phyloP scores from a whole-genome alignment of 352 stramenopile species.

The Ophiocytium majus region DNA sequence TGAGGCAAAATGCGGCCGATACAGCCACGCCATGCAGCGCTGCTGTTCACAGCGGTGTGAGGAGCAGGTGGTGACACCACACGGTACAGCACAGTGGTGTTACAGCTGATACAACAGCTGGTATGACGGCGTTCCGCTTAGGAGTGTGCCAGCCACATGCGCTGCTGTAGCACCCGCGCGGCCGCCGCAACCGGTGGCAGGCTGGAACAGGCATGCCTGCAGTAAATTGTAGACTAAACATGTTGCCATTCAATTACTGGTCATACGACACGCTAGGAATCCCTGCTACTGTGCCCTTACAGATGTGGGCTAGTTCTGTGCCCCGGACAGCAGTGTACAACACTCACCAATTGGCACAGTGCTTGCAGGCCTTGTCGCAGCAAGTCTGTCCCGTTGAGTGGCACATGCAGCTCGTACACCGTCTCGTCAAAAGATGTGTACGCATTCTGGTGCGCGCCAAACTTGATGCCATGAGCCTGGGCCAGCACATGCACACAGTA shows the following conservation, averaged over 20 bases:
- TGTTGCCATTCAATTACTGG: neutral
- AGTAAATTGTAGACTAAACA: neutral
- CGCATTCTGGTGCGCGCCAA: slow-evolving; percentile 57
- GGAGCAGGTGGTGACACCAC: neutral
- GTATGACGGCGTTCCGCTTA: too few relatives aligned
- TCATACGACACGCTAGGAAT: neutral
- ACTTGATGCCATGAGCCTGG: slow-evolving; percentile 53
- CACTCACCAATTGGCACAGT: slow-evolving; percentile 44
- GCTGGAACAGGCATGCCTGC: too few relatives aligned
- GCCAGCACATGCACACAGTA: too few relatives aligned
- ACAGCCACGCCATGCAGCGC: too few relatives aligned
- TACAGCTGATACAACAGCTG: neutral
- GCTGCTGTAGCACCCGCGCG: too few relatives aligned
- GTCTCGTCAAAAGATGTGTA: slow-evolving; percentile 60
- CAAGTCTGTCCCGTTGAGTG: slow-evolving; percentile 36
- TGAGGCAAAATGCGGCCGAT: neutral
- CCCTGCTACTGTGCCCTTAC: neutral
- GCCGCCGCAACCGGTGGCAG: too few relatives aligned
- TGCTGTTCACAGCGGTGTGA: too few relatives aligned
- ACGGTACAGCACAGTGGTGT: neutral
- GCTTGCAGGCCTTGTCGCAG: slow-evolving; percentile 38
- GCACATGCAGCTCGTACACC: slow-evolving; percentile 55
- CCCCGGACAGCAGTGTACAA: neutral
- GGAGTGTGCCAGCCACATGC: too few relatives aligned
- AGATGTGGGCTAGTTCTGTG: neutral